Percentiles rank a stretch among this genome's conserved stretches.
phyloP scores from a whole-genome alignment of 805 yeast species.

The Yarrowia sp. region DNA sequence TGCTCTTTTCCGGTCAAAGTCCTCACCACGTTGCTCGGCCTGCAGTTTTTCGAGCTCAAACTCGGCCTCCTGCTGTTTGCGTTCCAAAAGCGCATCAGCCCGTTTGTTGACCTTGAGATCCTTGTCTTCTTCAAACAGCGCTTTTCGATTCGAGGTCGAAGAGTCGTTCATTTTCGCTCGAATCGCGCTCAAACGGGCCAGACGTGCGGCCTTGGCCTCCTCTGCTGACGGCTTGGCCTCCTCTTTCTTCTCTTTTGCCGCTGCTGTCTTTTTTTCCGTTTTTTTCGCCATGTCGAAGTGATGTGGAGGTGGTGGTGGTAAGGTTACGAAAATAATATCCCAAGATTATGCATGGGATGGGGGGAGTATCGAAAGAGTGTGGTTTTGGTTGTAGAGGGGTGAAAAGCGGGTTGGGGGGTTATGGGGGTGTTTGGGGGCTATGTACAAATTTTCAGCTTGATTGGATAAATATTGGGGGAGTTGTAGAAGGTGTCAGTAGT shows the following conservation, averaged over 20 bases:
- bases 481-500: too few relatives aligned
- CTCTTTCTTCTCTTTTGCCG: not conserved
- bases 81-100: conserved; percentile 36
- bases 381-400: too few relatives aligned
- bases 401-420: too few relatives aligned
- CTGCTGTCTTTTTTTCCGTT: too few relatives aligned
- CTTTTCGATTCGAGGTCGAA: conserved; percentile 39
- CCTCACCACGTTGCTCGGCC: conserved; percentile 41
- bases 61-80: conserved; percentile 41
- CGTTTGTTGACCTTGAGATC: conserved; percentile 32
- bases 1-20: conserved; percentile 44
- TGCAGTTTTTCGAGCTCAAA: conserved; percentile 42
- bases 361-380: too few relatives aligned
- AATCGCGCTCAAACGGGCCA: conserved; percentile 35
- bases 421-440: too few relatives aligned
- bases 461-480: too few relatives aligned
- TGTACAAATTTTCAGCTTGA: too few relatives aligned
- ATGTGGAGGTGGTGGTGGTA: not conserved
- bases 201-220: conserved; percentile 31
- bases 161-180: conserved; percentile 37
- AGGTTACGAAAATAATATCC: too few relatives aligned
- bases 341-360: not conserved
- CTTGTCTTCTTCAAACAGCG: conserved; percentile 41
- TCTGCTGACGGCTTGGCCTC: not conserved
- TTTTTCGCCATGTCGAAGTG: not conserved